Evolutionary conservation across 1,284 basidiomycete species (phyloP).

Genomic region (Boletellus dicymbophilus): DNA sequence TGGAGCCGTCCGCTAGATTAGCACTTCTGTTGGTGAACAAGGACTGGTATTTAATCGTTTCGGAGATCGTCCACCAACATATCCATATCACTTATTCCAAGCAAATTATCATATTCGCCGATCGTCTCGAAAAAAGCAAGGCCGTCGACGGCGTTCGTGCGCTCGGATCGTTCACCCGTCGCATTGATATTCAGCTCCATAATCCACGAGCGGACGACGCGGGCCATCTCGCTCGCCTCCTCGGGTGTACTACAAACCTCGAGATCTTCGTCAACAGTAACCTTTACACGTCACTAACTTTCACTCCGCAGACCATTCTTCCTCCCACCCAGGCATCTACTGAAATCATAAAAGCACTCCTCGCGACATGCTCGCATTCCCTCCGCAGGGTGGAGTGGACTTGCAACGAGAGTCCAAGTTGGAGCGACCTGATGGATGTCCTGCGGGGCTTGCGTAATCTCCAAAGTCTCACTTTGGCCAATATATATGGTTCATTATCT

Average conservation of each 20-base stretch:
- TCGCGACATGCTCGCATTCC: constrained; percentile 23
- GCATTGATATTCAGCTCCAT: constrained; percentile 41
- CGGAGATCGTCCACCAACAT: constrained; percentile 41
- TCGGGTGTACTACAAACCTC: constrained; percentile 39
- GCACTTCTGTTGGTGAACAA: constrained; percentile 33
- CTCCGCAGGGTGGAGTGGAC: constrained; percentile 35
- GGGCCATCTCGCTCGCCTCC: constrained; percentile 35
- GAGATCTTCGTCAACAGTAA: constrained; percentile 38
- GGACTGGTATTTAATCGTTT: constrained; percentile 35
- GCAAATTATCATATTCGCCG: constrained; percentile 35
- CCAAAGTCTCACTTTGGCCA: constrained; percentile 35
- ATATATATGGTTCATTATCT: constrained; percentile 33
- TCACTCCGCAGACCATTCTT: constrained; percentile 21
- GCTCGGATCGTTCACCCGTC: constrained; percentile 39
- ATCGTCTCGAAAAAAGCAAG: constrained; percentile 34
- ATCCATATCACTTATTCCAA: constrained; percentile 36
- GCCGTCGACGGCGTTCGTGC: constrained; percentile 16
- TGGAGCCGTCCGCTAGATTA: constrained; percentile 9
- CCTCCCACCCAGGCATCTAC: constrained; percentile 25
- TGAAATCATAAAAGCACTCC: constrained; percentile 26
- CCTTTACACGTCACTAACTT: constrained; percentile 26
- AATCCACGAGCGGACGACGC: constrained; percentile 26
- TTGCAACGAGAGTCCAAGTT: constrained; percentile 30
- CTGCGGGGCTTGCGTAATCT: constrained; percentile 24
- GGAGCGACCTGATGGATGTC: constrained; percentile 28